phyloP scores from a whole-genome alignment of 1,284 basidiomycete genomes.

The Ganoderma resinaceum region DNA sequence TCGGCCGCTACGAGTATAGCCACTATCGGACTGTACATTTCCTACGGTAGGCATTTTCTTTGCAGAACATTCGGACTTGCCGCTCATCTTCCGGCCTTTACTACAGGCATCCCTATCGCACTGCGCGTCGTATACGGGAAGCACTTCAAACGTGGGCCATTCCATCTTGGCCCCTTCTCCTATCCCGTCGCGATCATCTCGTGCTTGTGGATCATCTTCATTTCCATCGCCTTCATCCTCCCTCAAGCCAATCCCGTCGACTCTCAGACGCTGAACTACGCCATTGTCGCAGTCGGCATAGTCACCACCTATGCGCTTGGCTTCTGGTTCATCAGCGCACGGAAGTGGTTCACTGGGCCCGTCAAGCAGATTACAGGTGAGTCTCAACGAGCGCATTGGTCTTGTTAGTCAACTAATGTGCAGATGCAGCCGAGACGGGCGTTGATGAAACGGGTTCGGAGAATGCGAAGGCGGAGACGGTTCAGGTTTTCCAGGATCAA shows the following conservation, averaged over 20 bases:
- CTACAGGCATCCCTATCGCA: slow-evolving; percentile 67
- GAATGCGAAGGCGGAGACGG: neutral
- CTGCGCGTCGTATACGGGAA: slow-evolving; percentile 67
- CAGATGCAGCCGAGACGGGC: neutral
- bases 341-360: slow-evolving; percentile 75
- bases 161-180: slow-evolving; percentile 70
- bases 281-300: slow-evolving; percentile 76
- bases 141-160: slow-evolving; percentile 72
- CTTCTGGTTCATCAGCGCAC: slow-evolving; percentile 72
- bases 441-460: neutral
- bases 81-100: slow-evolving; percentile 1
- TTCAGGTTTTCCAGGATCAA: neutral
- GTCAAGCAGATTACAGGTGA: slow-evolving; percentile 67
- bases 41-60: slow-evolving; percentile 56
- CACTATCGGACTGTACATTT: slow-evolving; percentile 80
- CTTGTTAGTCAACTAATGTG: neutral
- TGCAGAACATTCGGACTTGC: neutral
- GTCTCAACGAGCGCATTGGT: neutral
- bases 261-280: slow-evolving; percentile 75
- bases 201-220: slow-evolving; percentile 67
- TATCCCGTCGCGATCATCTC: slow-evolving; percentile 61
- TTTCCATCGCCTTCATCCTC: slow-evolving; percentile 71
- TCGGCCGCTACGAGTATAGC: slow-evolving; percentile 79
- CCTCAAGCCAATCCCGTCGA: slow-evolving; percentile 73
- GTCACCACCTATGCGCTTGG: slow-evolving; percentile 66